phyloP scores from a whole-genome alignment of 2,329 filamentous ascomycete species.

The Penicillium sp. region DNA sequence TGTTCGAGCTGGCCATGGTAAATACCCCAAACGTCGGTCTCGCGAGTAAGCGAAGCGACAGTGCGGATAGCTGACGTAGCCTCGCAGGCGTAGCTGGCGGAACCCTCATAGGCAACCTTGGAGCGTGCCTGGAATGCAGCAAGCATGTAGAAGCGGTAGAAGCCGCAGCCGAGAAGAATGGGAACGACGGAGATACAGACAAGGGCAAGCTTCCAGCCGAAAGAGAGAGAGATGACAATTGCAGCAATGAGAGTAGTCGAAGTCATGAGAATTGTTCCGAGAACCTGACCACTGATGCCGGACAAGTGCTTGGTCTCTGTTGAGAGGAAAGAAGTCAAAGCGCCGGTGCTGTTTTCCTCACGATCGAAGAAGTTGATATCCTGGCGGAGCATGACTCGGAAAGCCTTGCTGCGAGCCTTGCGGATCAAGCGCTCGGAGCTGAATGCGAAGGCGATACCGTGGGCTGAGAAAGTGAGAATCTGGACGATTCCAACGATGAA shows the following conservation, averaged over 20 bases:
- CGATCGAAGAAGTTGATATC: slow-evolving; percentile 89
- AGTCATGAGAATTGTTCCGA: slow-evolving; percentile 81
- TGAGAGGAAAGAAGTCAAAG: slow-evolving; percentile 81
- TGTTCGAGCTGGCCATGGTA: slow-evolving; percentile 65
- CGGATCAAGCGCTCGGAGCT: slow-evolving; percentile 84
- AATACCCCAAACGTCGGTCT: slow-evolving; percentile 69
- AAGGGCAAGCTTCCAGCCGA: slow-evolving; percentile 84
- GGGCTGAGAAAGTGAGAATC: slow-evolving; percentile 63
- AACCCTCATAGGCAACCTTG: slow-evolving; percentile 73
- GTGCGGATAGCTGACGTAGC: slow-evolving; percentile 92
- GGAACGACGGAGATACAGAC: slow-evolving; percentile 78
- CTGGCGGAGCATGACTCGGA: slow-evolving; percentile 83
- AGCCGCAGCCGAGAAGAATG: slow-evolving; percentile 73
- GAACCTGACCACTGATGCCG: slow-evolving; percentile 79
- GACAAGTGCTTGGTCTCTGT: slow-evolving; percentile 86
- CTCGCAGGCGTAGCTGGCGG: slow-evolving; percentile 85
- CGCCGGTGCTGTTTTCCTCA: slow-evolving; percentile 83
- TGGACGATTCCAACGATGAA: slow-evolving; percentile 74
- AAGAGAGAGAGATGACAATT: slow-evolving; percentile 64
- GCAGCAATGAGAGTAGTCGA: slow-evolving; percentile 73
- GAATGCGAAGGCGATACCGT: slow-evolving; percentile 73
- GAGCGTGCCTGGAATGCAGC: slow-evolving; percentile 73
- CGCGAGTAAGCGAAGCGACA: slow-evolving; percentile 83
- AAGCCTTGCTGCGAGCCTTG: slow-evolving; percentile 75
- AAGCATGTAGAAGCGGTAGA: slow-evolving; percentile 80